Base-by-base conservation (phyloP, 2,329 filamentous ascomycete species). In the Diaporthe amygdali region DNA sequence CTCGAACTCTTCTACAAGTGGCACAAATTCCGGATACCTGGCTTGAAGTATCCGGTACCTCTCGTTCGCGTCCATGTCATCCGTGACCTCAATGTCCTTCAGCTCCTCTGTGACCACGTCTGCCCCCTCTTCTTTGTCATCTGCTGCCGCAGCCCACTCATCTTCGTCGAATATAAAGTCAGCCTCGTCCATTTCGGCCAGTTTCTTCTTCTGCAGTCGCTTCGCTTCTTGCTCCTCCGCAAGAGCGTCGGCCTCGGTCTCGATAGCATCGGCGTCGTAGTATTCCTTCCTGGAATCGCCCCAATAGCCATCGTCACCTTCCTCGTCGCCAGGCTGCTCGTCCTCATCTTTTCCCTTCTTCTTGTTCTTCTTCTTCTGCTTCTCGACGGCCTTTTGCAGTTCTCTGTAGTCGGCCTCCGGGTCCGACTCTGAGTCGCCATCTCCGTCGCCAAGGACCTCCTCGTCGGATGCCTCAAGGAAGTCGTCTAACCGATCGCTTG, bases 91-190 rank as follows among this genome's bases (percentile, higher is more conserved):
- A 51, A 95, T 66, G 76, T 97, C 93, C 66, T 94, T 94, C 56
- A 98, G 86, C n/a, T 95, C 89, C 79, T 98, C 94, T 4, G 92
- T 96, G 15, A 97, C 90, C n/a, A 92, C 88, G 20, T 90, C 89
- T 74, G 83, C 85, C 71, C 85, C 84, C 41, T 86, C 84, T 2
- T 85, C 84, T 1, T 84, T 84, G 27, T 86, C 84, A 20, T 85
- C 85, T 3, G 86, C 87, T 20, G 86, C 84, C 32, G 88, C 90
- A 46, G 92, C 80, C 96, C 96, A 98, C 75, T 97, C 95, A 51
- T 90, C 88, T 78, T 97, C 94, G 76, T 98, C 95, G 75, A 98
- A 97, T 10, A 94, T 92, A 78, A 98, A 99, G 79, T 99, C 96
- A 47, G 93, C 93, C 75, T 97, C 95, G 7, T 91, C 90, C 93